Evolutionary conservation across 2,329 filamentous ascomycete genomes (phyloP), one percentile per base, ranked within the genome.

Genomic region (Stenocarpella maydis): DNA sequence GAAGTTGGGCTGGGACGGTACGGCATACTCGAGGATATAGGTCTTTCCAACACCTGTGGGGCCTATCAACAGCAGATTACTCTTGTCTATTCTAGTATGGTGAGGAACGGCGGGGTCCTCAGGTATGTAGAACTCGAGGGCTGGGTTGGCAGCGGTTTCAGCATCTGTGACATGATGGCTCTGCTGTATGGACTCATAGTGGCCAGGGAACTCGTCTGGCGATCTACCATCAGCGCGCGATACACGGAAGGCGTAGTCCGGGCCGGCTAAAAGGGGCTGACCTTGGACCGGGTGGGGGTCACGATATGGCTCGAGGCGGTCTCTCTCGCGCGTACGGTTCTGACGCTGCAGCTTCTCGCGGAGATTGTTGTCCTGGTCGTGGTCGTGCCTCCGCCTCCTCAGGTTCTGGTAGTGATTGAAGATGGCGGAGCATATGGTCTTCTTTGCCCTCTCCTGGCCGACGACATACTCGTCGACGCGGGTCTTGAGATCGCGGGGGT

Each of bases 21-120:
- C 15, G 12, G 74, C 85, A 72, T 79, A 90, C 88, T 90, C 88
- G 55, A 94, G 88, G 82, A 99, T 98, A 71, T 98, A 90, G 0
- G 96, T 99, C 82, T 99, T 99, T 17, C 96, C 96, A 7, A 98
- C 95, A 2, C 96, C 96, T 0, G 95, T 97, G 0, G 96, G 96
- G 0, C 96, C 96, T 31, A 98, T 87, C 65, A 98, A 83, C 50
- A 99, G 84, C 49, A 99, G 86, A 77, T 99, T 99, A 75, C 95
- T 97, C 82, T 99, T 99, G 79, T 98, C 95, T 71, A 99, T 91
- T 74, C 92, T 93, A 74, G 97, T 83, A 31, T 82, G 82, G 14
- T 83, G 79, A 1, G 82, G 78, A 4, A 78, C 72, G 4, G 75
- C 75, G 19, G 79, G 74, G 55, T 88, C 85, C 63, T 89, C 86